Evolutionary conservation across 2,329 filamentous ascomycete species (phyloP).

Genomic region (Pseudogymnoascus sp.): DNA sequence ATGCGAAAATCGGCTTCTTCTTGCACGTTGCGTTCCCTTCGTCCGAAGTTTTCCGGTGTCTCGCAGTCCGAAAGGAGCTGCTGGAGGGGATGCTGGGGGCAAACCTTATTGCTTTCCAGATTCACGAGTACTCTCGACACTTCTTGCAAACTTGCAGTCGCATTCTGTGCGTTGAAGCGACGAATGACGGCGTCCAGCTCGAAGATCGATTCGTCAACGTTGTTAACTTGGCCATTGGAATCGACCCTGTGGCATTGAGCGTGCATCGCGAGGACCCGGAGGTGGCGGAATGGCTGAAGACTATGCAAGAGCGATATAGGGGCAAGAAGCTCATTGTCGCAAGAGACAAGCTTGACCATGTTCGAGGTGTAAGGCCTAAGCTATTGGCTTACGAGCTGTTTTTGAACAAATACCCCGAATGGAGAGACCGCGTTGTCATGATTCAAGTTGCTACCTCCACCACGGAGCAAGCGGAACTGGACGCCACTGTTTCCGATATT

Average conservation of each 20-base stretch:
- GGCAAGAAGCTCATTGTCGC: constrained; percentile 88
- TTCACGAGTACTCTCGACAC: constrained; percentile 84
- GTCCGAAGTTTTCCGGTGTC: constrained; percentile 88
- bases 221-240: constrained; percentile 76
- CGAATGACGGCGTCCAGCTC: constrained; percentile 76
- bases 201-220: constrained; percentile 93
- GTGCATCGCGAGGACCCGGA: constrained; percentile 63
- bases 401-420: constrained; percentile 86
- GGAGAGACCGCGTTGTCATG: constrained; percentile 78
- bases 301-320: constrained; percentile 74
- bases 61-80: constrained; percentile 78
- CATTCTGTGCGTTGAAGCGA: constrained; percentile 81
- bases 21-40: constrained; percentile 92
- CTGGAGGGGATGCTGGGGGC: constrained; percentile 89
- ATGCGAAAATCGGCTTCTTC: constrained; percentile 95
- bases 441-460: constrained; percentile 92
- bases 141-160: constrained; percentile 95
- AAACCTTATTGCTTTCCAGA: constrained; percentile 90
- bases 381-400: constrained; percentile 84
- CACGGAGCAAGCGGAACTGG: constrained; percentile 78
- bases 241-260: constrained; percentile 71
- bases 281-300: constrained; percentile 70
- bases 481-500: constrained; percentile 85
- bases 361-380: constrained; percentile 89
- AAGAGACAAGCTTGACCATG: constrained; percentile 86